Conservation (phyloP, 2,329 filamentous ascomycete species). For the Pestalotiopsis sp. region DNA sequence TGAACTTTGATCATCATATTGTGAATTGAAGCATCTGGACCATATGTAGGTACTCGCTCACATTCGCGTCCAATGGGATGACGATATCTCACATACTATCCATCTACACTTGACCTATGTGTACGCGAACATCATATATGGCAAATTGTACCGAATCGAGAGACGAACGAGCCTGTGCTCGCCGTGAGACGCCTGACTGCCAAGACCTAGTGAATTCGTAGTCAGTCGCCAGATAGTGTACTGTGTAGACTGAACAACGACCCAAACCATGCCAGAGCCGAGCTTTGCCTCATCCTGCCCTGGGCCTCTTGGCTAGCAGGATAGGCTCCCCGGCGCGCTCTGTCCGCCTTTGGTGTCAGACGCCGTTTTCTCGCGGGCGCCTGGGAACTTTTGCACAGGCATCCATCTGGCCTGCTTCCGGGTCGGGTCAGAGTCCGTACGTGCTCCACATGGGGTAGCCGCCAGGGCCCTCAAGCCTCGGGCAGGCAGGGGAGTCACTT, state of each 20-base stretch:
- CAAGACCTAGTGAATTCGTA: neutral
- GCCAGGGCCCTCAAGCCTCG: neutral
- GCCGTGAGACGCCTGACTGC: neutral
- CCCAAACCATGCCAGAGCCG: constrained; percentile 3
- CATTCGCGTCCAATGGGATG: neutral
- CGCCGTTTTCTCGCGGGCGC: neutral
- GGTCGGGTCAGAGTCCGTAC: neutral
- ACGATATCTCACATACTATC: neutral
- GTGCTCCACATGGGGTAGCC: neutral
- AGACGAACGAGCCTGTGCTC: neutral
- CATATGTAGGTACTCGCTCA: neutral
- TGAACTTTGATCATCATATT: neutral
- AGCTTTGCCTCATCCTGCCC: neutral
- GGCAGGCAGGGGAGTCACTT: neutral
- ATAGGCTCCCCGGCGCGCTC: neutral
- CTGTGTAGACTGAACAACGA: neutral
- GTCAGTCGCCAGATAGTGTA: neutral
- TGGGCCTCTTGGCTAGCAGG: neutral
- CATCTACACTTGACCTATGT: neutral
- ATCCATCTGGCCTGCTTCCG: neutral
- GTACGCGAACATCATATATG: neutral
- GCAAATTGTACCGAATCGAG: neutral
- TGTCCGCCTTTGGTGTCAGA: neutral
- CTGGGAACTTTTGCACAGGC: neutral
- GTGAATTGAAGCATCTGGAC: neutral